Percentiles rank a stretch among this genome's conserved stretches.
phyloP scores from a whole-genome alignment of 2,329 filamentous ascomycete species.

The Meredithiella fracta region DNA sequence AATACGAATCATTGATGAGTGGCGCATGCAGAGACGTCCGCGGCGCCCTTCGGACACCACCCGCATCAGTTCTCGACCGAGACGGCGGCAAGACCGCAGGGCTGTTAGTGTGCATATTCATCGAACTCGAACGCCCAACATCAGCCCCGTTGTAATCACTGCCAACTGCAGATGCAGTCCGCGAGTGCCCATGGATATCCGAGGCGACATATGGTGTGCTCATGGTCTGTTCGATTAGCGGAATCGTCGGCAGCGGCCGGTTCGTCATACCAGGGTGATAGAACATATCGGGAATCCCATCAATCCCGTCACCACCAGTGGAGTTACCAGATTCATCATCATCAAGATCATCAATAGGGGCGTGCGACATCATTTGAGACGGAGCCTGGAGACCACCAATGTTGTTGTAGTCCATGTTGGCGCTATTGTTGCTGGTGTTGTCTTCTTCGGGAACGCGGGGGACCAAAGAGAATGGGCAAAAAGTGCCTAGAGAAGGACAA shows the following conservation, averaged over 20 bases:
- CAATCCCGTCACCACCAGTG: conserved; percentile 52
- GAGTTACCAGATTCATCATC: conserved; percentile 64
- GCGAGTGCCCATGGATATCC: neutral
- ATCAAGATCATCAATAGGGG: conserved; percentile 93
- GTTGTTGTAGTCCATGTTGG: conserved; percentile 69
- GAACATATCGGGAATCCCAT: conserved; percentile 55
- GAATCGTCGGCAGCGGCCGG: conserved; percentile 48
- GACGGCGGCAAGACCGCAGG: conserved; percentile 68
- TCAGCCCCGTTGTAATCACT: neutral
- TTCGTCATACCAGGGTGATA: conserved; percentile 68
- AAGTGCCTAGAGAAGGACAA: too few species aligned
- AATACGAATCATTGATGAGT: neutral
- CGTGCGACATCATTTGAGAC: conserved; percentile 43
- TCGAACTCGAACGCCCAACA: conserved; percentile 42
- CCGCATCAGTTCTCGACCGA: conserved; percentile 85
- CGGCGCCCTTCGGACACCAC: conserved; percentile 42
- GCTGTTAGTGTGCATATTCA: conserved; percentile 66
- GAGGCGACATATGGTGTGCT: neutral
- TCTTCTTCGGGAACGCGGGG: neutral
- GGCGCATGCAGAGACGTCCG: neutral
- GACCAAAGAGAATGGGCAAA: neutral
- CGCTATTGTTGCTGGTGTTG: conserved; percentile 21
- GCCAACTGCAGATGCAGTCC: conserved; percentile 29
- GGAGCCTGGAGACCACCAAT: conserved; percentile 81
- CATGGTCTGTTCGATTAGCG: conserved; percentile 23